Evolutionary conservation across 2,329 filamentous ascomycete species (phyloP).

Genomic region (Elsinoe fawcettii): DNA sequence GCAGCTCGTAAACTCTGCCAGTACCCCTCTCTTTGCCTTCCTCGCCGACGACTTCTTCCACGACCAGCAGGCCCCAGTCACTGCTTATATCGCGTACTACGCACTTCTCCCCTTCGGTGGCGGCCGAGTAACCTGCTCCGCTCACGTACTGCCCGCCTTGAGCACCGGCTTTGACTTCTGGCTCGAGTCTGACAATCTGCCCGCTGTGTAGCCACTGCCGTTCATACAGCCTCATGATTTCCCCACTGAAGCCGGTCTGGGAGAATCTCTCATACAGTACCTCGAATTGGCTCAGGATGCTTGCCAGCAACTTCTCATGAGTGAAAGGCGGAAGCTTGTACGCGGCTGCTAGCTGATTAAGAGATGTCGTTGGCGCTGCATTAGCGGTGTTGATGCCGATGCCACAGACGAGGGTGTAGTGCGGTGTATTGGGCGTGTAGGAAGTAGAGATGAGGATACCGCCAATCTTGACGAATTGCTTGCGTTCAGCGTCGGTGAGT

Average conservation of each 20-base stretch:
- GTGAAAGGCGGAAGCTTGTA: slow-evolving; percentile 51
- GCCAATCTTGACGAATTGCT: slow-evolving; percentile 82
- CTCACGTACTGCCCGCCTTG: slow-evolving; percentile 83
- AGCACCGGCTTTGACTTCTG: slow-evolving; percentile 59
- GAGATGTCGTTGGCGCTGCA: slow-evolving; percentile 73
- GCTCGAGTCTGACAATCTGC: slow-evolving; percentile 67
- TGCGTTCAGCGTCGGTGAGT: slow-evolving; percentile 45
- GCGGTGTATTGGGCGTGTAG: slow-evolving; percentile 56
- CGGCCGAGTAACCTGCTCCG: slow-evolving; percentile 61
- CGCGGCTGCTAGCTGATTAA: slow-evolving; percentile 59
- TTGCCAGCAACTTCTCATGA: slow-evolving; percentile 72
- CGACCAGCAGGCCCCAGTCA: slow-evolving; percentile 84
- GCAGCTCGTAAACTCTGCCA: slow-evolving; percentile 71
- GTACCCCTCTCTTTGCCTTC: slow-evolving; percentile 53
- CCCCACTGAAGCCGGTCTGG: slow-evolving; percentile 62
- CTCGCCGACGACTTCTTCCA: slow-evolving; percentile 69
- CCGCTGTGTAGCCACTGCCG: slow-evolving; percentile 70
- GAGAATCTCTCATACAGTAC: slow-evolving; percentile 68
- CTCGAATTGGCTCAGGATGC: slow-evolving; percentile 72
- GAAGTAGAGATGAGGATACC: slow-evolving; percentile 87
- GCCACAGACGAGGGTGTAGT: slow-evolving; percentile 79
- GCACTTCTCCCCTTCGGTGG: slow-evolving; percentile 57
- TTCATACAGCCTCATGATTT: slow-evolving; percentile 73
- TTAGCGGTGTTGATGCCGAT: slow-evolving; percentile 79
- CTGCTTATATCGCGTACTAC: slow-evolving; percentile 77